Conservation (phyloP, 192 early-diverging fungal species). For the Rhizophagus prolifer region DNA sequence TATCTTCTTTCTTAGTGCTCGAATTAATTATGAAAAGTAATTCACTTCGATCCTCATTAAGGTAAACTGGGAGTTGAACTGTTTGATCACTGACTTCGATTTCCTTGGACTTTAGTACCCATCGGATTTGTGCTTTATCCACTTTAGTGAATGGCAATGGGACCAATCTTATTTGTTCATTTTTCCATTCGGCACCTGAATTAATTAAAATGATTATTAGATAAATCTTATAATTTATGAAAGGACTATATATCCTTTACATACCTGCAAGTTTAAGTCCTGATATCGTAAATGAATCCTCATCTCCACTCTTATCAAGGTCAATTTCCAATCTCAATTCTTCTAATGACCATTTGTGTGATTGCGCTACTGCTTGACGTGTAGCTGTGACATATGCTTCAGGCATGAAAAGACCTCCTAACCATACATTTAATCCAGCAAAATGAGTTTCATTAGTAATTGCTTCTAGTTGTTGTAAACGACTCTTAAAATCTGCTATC, state of each 20-base stretch:
- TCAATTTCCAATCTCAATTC: conserved; percentile 63
- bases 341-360: conserved; percentile 75
- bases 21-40: conserved; percentile 57
- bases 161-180: conserved; percentile 34
- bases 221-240: not conserved
- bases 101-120: conserved; percentile 34
- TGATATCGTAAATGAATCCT: conserved; percentile 26
- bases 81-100: conserved; percentile 7
- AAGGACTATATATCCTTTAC: not conserved
- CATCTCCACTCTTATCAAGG: conserved; percentile 24
- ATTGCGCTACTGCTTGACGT: conserved; percentile 79
- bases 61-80: conserved; percentile 59
- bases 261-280: not conserved
- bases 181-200: conserved; percentile 53
- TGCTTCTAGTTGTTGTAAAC: conserved; percentile 62
- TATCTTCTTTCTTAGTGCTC: conserved; percentile 36
- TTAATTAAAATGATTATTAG: conserved; percentile 32
- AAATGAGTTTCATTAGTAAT: conserved; percentile 46
- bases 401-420: conserved; percentile 85
- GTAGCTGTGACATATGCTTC: conserved; percentile 93
- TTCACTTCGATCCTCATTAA: conserved; percentile 61
- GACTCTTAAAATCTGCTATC: conserved; percentile 69
- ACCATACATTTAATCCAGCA: conserved; percentile 60
- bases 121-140: conserved; percentile 39
- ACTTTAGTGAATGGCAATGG: conserved; percentile 34